These are phyloP conservation scores for Aspergillus ostianus DNA, from an alignment of 495 filamentous ascomycete genomes.

Conservation along the genomic window DNA sequence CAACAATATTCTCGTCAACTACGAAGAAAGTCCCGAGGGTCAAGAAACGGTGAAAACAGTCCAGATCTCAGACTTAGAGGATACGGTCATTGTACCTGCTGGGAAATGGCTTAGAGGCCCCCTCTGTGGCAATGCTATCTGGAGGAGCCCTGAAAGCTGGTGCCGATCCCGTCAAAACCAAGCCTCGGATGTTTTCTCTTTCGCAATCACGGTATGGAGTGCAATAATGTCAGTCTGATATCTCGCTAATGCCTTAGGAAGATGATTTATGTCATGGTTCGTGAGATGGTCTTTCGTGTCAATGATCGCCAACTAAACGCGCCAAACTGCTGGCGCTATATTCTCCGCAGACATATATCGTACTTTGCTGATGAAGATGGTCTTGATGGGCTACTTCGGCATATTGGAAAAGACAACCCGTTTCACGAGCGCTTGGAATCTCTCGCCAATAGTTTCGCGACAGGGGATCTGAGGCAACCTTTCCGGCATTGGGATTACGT, in stretches of 20 bases:
- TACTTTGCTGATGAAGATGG: slow-evolving; percentile 46
- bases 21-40: slow-evolving; percentile 22
- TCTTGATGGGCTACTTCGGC: slow-evolving; percentile 26
- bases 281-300: slow-evolving; percentile 27
- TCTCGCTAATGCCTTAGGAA: slow-evolving; percentile 8
- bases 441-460: slow-evolving; percentile 31
- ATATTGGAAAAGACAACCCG: slow-evolving; percentile 37
- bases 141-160: slow-evolving; percentile 43
- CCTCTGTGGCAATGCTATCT: slow-evolving; percentile 36
- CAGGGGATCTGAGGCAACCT: slow-evolving; percentile 29
- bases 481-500: slow-evolving; percentile 27
- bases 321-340: slow-evolving; percentile 47
- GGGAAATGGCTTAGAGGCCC: slow-evolving; percentile 28
- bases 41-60: slow-evolving; percentile 30
- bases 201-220: slow-evolving; percentile 37
- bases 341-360: slow-evolving; percentile 44
- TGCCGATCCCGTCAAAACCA: slow-evolving; percentile 30
- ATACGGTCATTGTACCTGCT: slow-evolving; percentile 40
- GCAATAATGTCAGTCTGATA: background rate
- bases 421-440: slow-evolving; percentile 28
- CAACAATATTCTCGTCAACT: slow-evolving; percentile 28
- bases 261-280: slow-evolving; percentile 31
- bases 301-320: slow-evolving; percentile 22
- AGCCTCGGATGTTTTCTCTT: slow-evolving; percentile 41
- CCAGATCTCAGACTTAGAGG: slow-evolving; percentile 42